These are phyloP conservation scores for Megacollybia marginata DNA, from an alignment of 768 basidiomycete species.

Conservation along the genomic window DNA sequence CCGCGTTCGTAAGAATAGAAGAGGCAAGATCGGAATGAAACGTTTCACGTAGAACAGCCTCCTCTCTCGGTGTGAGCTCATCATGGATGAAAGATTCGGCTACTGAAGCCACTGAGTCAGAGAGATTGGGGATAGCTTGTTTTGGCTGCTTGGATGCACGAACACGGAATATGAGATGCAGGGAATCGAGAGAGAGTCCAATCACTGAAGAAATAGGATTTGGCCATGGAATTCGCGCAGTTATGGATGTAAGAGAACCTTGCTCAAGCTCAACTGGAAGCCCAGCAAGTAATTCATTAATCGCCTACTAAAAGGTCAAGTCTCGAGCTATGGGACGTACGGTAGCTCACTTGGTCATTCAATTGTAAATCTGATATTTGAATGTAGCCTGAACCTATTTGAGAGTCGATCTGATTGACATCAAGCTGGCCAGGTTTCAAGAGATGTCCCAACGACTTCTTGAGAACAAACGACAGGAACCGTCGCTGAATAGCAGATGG, in stretches of 20 bases:
- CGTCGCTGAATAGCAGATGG: constrained; percentile 75
- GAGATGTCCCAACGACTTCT: constrained; percentile 76
- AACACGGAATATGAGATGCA: constrained; percentile 54
- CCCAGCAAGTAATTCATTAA: constrained; percentile 60
- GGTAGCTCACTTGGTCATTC: constrained; percentile 55
- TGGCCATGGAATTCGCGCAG: constrained; percentile 78
- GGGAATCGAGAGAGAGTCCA: constrained; percentile 59
- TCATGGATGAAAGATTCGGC: constrained; percentile 85
- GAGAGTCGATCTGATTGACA: constrained; percentile 79
- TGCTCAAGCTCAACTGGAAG: constrained; percentile 63
- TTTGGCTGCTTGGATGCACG: constrained; percentile 7
- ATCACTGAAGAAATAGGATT: constrained; percentile 73
- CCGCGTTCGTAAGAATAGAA: neutral
- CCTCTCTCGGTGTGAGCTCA: constrained; percentile 68
- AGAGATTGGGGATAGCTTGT: constrained; percentile 35
- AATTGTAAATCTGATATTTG: constrained; percentile 82
- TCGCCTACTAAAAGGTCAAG: constrained; percentile 39
- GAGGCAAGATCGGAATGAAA: constrained; percentile 39
- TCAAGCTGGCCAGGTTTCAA: constrained; percentile 88
- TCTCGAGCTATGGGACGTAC: constrained; percentile 3
- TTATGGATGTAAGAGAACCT: constrained; percentile 69
- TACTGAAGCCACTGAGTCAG: constrained; percentile 75
- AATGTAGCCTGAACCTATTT: constrained; percentile 86
- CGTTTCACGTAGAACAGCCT: constrained; percentile 62
- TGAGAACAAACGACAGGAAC: constrained; percentile 85